Conservation (phyloP, 805 yeast genomes). For the Zygosaccharomyces bailii region DNA sequence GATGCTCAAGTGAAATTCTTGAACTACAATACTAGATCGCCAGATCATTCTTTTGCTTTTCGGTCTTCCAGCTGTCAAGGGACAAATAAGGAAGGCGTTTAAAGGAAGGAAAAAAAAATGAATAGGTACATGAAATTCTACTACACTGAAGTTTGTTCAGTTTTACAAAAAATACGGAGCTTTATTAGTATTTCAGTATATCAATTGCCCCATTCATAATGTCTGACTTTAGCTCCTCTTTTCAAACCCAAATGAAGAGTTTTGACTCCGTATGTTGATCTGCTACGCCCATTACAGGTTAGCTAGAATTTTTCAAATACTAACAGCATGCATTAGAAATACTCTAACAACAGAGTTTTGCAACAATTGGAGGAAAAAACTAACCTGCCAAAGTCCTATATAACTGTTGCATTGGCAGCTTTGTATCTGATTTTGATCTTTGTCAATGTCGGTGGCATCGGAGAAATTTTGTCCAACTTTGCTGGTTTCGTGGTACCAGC, state of each 20-base stretch:
- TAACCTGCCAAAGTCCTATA: conserved; percentile 78
- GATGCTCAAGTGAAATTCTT: background rate
- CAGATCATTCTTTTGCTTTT: background rate
- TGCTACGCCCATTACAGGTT: no score
- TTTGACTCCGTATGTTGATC: conserved; percentile 50
- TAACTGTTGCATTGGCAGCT: conserved; percentile 60
- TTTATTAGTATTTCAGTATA: background rate
- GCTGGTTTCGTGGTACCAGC: conserved; percentile 91
- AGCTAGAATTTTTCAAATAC: no score
- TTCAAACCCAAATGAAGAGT: conserved; percentile 45
- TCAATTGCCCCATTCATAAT: conserved; percentile 19
- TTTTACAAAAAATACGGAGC: background rate
- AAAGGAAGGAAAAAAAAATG: background rate
- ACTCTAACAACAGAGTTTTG: conserved; percentile 27
- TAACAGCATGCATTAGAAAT: conserved; percentile 8
- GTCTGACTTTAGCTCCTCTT: conserved; percentile 46
- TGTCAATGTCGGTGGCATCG: conserved; percentile 90
- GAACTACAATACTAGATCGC: background rate
- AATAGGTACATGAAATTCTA: background rate
- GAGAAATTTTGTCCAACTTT: conserved; percentile 87
- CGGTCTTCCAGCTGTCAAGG: background rate
- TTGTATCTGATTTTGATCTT: conserved; percentile 75
- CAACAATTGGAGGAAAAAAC: conserved; percentile 43
- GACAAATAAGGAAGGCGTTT: background rate
- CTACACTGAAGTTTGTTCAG: background rate